phyloP scores from a whole-genome alignment of 139 green algal species.

The Desmodesmus armatus region DNA sequence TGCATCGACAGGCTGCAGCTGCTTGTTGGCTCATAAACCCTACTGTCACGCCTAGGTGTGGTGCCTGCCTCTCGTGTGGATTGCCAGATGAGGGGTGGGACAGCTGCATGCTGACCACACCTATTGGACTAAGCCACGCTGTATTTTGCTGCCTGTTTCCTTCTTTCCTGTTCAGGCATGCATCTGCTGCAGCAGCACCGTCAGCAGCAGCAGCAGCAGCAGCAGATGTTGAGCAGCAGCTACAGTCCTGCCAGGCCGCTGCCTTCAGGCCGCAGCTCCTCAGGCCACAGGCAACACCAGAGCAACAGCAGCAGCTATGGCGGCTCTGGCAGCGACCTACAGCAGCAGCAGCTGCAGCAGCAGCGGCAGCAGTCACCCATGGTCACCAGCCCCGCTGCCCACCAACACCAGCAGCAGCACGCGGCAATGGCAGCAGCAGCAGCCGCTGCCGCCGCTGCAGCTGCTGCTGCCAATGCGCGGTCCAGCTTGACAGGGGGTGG shows the following conservation, averaged over 20 bases:
- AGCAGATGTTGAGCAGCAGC: slow-evolving; percentile 39
- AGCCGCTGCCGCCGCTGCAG: neutral
- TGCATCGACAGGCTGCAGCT: too few relatives aligned
- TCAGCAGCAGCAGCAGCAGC: slow-evolving; percentile 28
- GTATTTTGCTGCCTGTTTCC: neutral
- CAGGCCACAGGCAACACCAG: neutral
- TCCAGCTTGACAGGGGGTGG: neutral
- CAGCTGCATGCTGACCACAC: neutral
- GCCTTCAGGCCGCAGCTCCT: slow-evolving; percentile 21
- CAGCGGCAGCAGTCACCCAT: neutral
- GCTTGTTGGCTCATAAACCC: too few relatives aligned
- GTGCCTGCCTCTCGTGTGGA: too few relatives aligned
- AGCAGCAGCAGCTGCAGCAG: neutral
- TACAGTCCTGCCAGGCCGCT: slow-evolving; percentile 34
- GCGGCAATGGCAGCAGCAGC: neutral
- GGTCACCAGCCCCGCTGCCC: slow-evolving; percentile 17
- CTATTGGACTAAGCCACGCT: too few relatives aligned
- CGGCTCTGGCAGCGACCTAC: slow-evolving; percentile 25
- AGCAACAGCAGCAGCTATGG: slow-evolving; percentile 21
- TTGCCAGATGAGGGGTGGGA: too few relatives aligned
- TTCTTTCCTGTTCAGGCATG: slow-evolving; percentile 16
- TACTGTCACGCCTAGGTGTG: too few relatives aligned
- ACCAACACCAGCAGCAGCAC: slow-evolving; percentile 2
- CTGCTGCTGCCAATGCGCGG: neutral
- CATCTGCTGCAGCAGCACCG: slow-evolving; percentile 23